These are phyloP conservation scores for Aspergillus costaricaensis DNA, from an alignment of 2,329 filamentous ascomycete species.

Conservation along the genomic window DNA sequence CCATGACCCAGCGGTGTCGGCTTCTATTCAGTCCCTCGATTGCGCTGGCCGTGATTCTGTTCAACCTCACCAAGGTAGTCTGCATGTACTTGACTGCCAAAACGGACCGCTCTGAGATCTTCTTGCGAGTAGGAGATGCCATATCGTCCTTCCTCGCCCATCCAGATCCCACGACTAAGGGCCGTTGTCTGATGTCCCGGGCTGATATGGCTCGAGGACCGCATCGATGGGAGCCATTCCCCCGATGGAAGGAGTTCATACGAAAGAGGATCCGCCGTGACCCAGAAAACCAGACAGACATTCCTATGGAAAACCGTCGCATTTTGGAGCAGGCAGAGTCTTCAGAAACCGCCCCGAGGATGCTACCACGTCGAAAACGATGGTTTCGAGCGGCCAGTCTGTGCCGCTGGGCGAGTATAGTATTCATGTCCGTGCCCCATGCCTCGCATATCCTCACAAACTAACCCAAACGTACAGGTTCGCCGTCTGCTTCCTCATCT, in stretches of 20 bases:
- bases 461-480: not conserved
- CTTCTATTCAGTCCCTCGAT: conserved; percentile 13
- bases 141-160: conserved; percentile 24
- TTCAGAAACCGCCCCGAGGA: not conserved
- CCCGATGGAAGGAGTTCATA: not conserved
- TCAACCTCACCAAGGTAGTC: conserved; percentile 10
- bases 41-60: conserved; percentile 6
- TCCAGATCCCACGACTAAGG: conserved; percentile 11
- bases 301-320: not conserved
- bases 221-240: not conserved
- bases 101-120: not conserved
- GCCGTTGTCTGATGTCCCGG: conserved; percentile 4
- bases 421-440: not conserved
- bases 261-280: not conserved
- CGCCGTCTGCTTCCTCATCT: not conserved
- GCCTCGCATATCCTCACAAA: not conserved
- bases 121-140: conserved; percentile 28
- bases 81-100: conserved; percentile 11
- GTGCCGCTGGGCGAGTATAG: not conserved
- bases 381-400: conserved; percentile 12
- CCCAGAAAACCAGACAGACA: not conserved
- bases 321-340: not conserved
- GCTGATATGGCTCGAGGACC: not conserved
- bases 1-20: conserved; percentile 8
- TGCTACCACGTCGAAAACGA: not conserved